Evolutionary conservation across 768 basidiomycete genomes (phyloP).

Genomic region (Xerocomellus amylosporus): DNA sequence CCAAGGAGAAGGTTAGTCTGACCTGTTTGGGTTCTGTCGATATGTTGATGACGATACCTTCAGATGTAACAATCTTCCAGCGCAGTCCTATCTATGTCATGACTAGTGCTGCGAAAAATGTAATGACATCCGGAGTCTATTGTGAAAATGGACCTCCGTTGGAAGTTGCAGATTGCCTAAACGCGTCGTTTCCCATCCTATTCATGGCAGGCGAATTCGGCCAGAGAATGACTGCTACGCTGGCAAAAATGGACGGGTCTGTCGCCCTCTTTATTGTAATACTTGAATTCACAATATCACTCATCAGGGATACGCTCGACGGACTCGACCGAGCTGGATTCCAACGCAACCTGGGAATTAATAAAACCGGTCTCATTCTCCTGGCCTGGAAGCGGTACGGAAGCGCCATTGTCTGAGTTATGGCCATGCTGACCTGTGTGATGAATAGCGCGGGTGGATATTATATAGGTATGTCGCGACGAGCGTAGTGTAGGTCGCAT

Average conservation of each 20-base stretch:
- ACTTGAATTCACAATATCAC: background rate
- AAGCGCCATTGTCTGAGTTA: background rate
- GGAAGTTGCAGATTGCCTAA: constrained; percentile 5
- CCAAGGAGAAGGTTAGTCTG: background rate
- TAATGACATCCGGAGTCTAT: constrained; percentile 1
- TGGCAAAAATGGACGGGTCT: background rate
- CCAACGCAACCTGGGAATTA: constrained; percentile 27
- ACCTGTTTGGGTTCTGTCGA: background rate
- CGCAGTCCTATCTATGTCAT: constrained; percentile 6
- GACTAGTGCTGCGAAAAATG: constrained; percentile 1
- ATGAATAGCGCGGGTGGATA: constrained; percentile 33
- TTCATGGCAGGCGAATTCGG: constrained; percentile 3
- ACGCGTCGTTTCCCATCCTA: background rate
- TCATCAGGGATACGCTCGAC: constrained; percentile 3
- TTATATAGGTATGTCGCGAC: constrained; percentile 31
- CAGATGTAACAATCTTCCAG: constrained; percentile 6
- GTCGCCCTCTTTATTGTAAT: background rate
- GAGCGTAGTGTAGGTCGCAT: too few species aligned
- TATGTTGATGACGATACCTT: background rate
- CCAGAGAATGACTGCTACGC: constrained; percentile 1
- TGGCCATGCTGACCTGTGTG: constrained; percentile 3
- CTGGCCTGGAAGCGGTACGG: constrained; percentile 3
- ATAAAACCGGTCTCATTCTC: constrained; percentile 32
- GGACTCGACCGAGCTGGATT: constrained; percentile 3
- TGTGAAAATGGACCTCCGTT: constrained; percentile 4